Base-by-base conservation (phyloP, 345 rosid species). In the Populus euphratica region DNA sequence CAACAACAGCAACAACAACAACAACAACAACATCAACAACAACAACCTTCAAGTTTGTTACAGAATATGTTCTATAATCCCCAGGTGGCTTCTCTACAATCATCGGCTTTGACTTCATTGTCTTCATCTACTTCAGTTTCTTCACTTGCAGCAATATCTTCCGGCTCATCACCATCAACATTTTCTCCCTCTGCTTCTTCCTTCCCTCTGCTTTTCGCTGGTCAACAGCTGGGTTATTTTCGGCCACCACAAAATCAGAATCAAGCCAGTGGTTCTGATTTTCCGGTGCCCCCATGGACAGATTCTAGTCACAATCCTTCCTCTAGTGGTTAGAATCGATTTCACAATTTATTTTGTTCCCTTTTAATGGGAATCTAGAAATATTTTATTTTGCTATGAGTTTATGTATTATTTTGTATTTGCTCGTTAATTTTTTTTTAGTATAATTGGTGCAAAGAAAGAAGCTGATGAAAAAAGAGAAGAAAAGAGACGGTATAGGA, bases 171-270 rank as follows among this genome's bases (percentile, higher is more conserved):
- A 23, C 21, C 73, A 71, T 47, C 63, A 13, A 21, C 43, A 1
- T 69, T 39, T 17, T 39, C 71, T 68, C 36, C 79, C 70, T 25
- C 71, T 68, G 67, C 83, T 7, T 71, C 85, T 39, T 73, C 84
- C 6, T 67, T 77, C 83, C 91, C 91, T 72, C 88, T 87, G 89
- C 78, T 76, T 82, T 87, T 86, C 21, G 39, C 75, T 2, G 84
- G 84, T 36, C 89, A 83, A 39, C 89, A 81, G 21, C 23, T 69
- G 68, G 72, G 79, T 20, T 75, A 75, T 76, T 54, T 75, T 56
- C 79, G n/a, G 49, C 39, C 67, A 29, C 68, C 79, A 0, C 74
- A 62, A 38, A 63, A 75, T 36, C 76, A 65, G 50, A 75, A 70
- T 49, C 75, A 14, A 25, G 25, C 72, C 12, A 10, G 27, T 14